Percentiles rank a stretch among this genome's conserved stretches.
Conservation (phyloP, 129 eudicot genomes). For the Heracleum sosnowskyi region DNA sequence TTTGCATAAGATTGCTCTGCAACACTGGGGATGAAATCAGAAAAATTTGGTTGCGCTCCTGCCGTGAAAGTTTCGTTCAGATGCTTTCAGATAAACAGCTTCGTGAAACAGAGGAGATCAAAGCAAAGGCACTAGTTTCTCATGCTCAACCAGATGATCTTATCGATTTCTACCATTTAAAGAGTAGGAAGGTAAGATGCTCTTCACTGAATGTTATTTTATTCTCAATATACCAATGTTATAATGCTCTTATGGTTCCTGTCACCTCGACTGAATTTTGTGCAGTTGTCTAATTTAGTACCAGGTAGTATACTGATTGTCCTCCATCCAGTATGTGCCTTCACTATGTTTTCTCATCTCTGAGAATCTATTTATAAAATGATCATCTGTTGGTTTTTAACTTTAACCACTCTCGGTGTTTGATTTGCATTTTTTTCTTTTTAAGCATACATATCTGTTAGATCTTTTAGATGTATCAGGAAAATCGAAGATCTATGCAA, state of each 20-base stretch:
- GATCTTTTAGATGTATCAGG: background rate
- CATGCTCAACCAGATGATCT: slow-evolving; percentile 91
- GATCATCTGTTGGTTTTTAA: too few relatives aligned
- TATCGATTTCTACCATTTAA: slow-evolving; percentile 86
- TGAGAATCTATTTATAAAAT: too few relatives aligned
- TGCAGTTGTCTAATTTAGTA: too few relatives aligned
- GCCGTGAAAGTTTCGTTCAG: slow-evolving; percentile 83
- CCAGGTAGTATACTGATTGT: background rate
- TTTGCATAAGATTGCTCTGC: slow-evolving; percentile 67
- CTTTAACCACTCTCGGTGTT: background rate
- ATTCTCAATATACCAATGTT: background rate
- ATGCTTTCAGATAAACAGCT: slow-evolving; percentile 93
- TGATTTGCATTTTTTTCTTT: too few relatives aligned
- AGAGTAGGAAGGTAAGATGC: slow-evolving; percentile 70
- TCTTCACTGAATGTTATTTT: background rate
- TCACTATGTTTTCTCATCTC: background rate
- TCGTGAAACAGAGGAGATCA: slow-evolving; percentile 80
- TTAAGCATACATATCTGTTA: too few relatives aligned
- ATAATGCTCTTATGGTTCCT: too few relatives aligned
- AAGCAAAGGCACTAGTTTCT: slow-evolving; percentile 77
- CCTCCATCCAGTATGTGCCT: background rate
- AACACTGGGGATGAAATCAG: slow-evolving; percentile 60
- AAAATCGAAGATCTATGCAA: background rate
- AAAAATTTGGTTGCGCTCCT: slow-evolving; percentile 78
- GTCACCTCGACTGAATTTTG: too few relatives aligned